Base-by-base conservation (phyloP, 2,329 filamentous ascomycete species). In the Apiospora koreana region DNA sequence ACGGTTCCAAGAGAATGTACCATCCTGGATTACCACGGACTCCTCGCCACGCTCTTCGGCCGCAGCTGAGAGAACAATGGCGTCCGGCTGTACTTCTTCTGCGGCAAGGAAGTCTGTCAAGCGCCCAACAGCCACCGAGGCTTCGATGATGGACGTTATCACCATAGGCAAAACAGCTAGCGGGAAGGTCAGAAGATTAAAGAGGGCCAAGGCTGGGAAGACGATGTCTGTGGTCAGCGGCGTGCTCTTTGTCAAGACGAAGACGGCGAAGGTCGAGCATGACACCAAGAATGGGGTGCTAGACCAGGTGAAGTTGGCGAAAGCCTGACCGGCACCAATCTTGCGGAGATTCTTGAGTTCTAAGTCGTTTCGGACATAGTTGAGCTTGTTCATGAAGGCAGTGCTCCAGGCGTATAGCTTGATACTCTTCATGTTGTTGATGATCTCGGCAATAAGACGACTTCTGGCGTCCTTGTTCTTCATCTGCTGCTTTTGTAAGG, bases 341-440 rank as follows among this genome's bases (percentile, higher is more conserved):
- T 95, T 98, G 73, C 96, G 92, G 70, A 99, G 87, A 35, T 97
- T 99, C 84, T 96, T 96, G 69, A 99, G 86, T 82, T 99, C 96
- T 76, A 94, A 89, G 77, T 99, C 96, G 82, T 99, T 99, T 81
- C 96, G 91, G 72, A 99, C 94, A 80, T 93, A 93, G 83, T 96
- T 98, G 71, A 99, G 89, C 83, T 97, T 97, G 82, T 94, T 96
- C 91, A 98, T 97, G 79, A 99, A 99, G 18, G 96, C 95, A 41
- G 92, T 92, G 42, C 95, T 95, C 96, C 96, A 99, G 41, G 96
- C 96, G 80, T 98, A 99, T 25, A 99, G 89, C 84, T 99, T 99
- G 85, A 99, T 96, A 79, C 94, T 97, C 86, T 99, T 99, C 93
- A 99, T 99, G 83, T 98, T 98, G 86, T 97, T 98, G 78, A 99